phyloP scores from a whole-genome alignment of 371 early-diverging fungal species.

The Rhizopus delemar region DNA sequence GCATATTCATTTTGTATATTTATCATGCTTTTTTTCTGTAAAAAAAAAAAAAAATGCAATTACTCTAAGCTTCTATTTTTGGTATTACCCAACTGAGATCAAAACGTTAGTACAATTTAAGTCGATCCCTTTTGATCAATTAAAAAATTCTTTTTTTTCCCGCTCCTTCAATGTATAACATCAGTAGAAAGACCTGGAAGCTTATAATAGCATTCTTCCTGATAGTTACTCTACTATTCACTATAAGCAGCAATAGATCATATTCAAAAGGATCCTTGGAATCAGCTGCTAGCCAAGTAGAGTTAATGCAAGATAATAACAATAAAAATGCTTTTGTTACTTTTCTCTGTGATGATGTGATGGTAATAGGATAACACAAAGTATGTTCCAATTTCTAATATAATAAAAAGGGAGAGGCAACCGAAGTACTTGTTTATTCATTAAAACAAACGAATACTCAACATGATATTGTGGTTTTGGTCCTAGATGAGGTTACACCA shows the following conservation, averaged over 20 bases:
- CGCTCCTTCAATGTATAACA: conserved; percentile 14
- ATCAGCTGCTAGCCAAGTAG: not conserved
- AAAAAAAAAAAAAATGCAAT: no score
- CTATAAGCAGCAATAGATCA: not conserved
- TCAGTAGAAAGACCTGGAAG: conserved; percentile 15
- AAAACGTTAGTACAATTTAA: not conserved
- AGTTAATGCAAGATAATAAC: not conserved
- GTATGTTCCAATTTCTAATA: not conserved
- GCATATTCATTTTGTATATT: no score
- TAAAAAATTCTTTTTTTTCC: not conserved
- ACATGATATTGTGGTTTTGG: conserved; percentile 35
- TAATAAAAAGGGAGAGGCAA: conserved; percentile 27
- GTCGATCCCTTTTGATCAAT: not conserved
- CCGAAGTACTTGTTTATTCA: conserved; percentile 36
- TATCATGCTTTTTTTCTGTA: no score
- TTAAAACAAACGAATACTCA: conserved; percentile 25
- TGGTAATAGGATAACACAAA: conserved; percentile 22
- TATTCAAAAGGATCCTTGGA: not conserved
- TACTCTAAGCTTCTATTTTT: no score
- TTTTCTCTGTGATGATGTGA: conserved; percentile 42
- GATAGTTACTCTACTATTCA: not conserved
- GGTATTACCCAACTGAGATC: not conserved
- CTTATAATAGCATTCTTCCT: not conserved
- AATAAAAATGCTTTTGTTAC: conserved; percentile 29
- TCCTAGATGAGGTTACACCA: conserved; percentile 30